These are phyloP conservation scores for Phyllostachys edulis DNA, from an alignment of 176 grass and related monocot species.

Conservation along the genomic window DNA sequence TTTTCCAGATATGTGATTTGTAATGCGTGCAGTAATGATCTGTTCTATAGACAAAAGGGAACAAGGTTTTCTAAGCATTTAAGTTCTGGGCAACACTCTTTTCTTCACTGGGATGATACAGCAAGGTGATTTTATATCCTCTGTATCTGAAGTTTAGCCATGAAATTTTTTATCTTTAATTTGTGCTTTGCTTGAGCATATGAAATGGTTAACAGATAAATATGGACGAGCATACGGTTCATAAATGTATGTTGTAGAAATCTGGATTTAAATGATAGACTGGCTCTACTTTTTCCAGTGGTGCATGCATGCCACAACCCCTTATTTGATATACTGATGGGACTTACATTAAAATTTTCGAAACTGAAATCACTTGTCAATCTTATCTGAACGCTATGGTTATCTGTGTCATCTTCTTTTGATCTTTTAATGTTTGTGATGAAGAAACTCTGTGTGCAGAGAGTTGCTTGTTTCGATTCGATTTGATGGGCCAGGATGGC, in stretches of 20 bases:
- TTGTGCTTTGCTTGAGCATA: constrained; percentile 27
- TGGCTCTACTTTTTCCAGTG: background rate
- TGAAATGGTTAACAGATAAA: constrained; percentile 22
- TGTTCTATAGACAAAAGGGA: constrained; percentile 90
- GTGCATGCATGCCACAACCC: constrained; percentile 1
- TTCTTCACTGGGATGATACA: constrained; percentile 90
- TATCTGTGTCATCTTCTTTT: constrained; percentile 19
- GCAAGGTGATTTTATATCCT: constrained; percentile 55
- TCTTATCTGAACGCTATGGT: constrained; percentile 11
- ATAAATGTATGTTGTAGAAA: constrained; percentile 9
- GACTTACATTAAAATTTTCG: background rate
- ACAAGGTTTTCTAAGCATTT: constrained; percentile 75
- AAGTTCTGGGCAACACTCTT: constrained; percentile 78
- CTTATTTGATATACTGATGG: constrained; percentile 4
- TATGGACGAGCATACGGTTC: background rate
- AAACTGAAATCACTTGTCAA: background rate
- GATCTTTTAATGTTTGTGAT: constrained; percentile 24
- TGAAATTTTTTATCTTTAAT: background rate
- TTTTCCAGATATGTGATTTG: constrained; percentile 89
- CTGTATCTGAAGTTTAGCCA: constrained; percentile 2
- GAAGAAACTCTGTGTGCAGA: constrained; percentile 53
- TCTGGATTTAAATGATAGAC: constrained; percentile 20
- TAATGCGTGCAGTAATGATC: constrained; percentile 86
- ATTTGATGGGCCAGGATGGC: constrained; percentile 90
- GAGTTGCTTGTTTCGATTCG: constrained; percentile 86